These are phyloP conservation scores for Globisporangium carolinianum DNA, from an alignment of 352 stramenopile species.

Conservation along the genomic window DNA sequence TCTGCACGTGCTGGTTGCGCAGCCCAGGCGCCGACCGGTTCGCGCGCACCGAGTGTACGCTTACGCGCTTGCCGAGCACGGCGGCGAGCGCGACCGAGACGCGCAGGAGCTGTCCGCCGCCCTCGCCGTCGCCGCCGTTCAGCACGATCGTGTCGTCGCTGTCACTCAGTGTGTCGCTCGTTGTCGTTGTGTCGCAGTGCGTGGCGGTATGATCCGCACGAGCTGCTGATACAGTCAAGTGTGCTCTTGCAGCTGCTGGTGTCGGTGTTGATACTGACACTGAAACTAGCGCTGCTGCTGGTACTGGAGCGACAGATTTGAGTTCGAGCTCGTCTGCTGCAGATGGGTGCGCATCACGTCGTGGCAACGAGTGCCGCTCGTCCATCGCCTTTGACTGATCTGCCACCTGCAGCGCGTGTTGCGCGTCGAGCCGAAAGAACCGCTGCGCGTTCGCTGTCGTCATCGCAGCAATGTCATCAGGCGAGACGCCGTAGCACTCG, in stretches of 20 bases:
- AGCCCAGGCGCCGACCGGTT: constrained; percentile 69
- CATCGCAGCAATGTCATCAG: constrained; percentile 28
- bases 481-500: constrained; percentile 26
- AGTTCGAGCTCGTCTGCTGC: not conserved
- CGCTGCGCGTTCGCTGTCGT: constrained; percentile 42
- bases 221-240: not conserved
- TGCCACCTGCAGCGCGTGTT: constrained; percentile 4
- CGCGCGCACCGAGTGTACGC: constrained; percentile 73
- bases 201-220: not conserved
- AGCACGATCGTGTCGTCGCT: constrained; percentile 18
- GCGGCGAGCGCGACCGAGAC: constrained; percentile 67
- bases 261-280: too few relatives aligned
- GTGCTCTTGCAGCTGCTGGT: too few relatives aligned
- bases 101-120: constrained; percentile 86
- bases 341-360: too few relatives aligned
- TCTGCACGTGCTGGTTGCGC: constrained; percentile 76
- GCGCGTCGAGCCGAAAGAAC: constrained; percentile 43
- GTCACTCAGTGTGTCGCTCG: not conserved
- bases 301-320: not conserved
- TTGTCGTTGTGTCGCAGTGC: too few relatives aligned
- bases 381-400: not conserved
- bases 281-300: too few relatives aligned
- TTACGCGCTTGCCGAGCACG: constrained; percentile 50
- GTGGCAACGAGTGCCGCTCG: not conserved
- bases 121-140: constrained; percentile 66